Base-by-base conservation (phyloP, 441 rosid genomes). In the Erodium texanum region DNA sequence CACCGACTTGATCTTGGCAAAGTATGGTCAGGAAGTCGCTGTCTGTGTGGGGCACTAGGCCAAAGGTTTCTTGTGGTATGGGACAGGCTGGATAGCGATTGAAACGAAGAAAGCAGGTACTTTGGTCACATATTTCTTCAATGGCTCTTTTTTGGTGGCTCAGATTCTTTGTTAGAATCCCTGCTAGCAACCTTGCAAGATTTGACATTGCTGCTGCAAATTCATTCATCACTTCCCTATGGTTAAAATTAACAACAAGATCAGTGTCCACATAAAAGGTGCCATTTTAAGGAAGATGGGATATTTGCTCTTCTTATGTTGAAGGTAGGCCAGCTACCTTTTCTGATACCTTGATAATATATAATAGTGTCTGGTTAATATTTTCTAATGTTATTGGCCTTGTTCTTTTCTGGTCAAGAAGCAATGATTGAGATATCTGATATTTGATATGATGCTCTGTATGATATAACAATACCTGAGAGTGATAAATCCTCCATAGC, bases 21-120 rank as follows among this genome's bases (percentile, higher is more conserved):
- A 87, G 87, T 41, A 87, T 80, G 4, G 93, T 87, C 3, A 87
- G 84, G 72, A 82, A 85, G 74, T 85, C 87, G 9, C 88, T 85
- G 67, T 87, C 93, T 1, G 93, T 87, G 73, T 87, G 93, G 34
- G 93, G 90, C 16, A 85, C 86, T n/a, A 87, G 24, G 5, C 93
- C 90, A 1, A 69, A 81, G 7, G 78, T 73, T 43, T 81, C 84
- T 0, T 76, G 59, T 16, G 83, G 73, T 15, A 80, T n/a, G 3
- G 90, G 83, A 66, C 93, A 87, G 19, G 75, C 65, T 0, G 88
- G 93, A 68, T 87, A 87, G 12, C 72, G 82, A 71, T 87, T 87
- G 71, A 87, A 69, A 29, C 90, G 82, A 48, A 87, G 87, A 68
- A 82, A 87, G 75, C 89, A 84, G n/a, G 79, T 82, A 59, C 69